Base-by-base conservation (phyloP, 495 filamentous ascomycete genomes). In the Trichocladium uniseriatum region DNA sequence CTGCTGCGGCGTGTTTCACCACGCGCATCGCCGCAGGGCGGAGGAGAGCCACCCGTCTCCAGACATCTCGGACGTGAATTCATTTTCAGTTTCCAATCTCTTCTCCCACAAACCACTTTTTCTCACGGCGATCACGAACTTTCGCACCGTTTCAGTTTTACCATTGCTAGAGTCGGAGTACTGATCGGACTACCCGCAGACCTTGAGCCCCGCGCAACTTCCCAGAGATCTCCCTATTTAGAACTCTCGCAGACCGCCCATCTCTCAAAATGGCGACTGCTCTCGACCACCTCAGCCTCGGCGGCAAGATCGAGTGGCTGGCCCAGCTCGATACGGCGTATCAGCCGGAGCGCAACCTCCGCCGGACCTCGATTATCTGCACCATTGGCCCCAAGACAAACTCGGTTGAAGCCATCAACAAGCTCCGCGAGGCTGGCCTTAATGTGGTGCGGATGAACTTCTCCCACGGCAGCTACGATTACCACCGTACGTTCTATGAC, bases 361-460 rank as follows among this genome's bases (percentile, higher is more conserved):
- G 92, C 54, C 86, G 94, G 51, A 94, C 94, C 45, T 95, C 91
- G 53, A 98, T 98, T 77, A 95, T 98, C 68, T 86, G 92, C 71
- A 98, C 92, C 64, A 98, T 98, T 69, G 92, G 92, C 43, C 92
- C 92, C 57, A 98, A 98, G 85, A 97, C 94, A 45, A 98, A 98
- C 77, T 94, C 89, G 38, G 84, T 88, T 38, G 86, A 95, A 76
- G 89, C 86, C 64, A 94, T 98, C 72, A 95, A 96, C 68, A 74
- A 82, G 66, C 83, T 98, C 58, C 87, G 90, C 65, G 81, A 74
- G 59, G 83, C 81, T 54, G 92, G 92, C 68, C 81, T 96, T 54
- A 96, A 96, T 69, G 89, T 98, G 53, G 92, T 96, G 54, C 94
- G 92, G 68, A 69, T 95, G 89, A 98, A 98, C 81, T 98, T 97